phyloP scores from a whole-genome alignment of 129 eudicot genomes.

The Glebionis coronaria region DNA sequence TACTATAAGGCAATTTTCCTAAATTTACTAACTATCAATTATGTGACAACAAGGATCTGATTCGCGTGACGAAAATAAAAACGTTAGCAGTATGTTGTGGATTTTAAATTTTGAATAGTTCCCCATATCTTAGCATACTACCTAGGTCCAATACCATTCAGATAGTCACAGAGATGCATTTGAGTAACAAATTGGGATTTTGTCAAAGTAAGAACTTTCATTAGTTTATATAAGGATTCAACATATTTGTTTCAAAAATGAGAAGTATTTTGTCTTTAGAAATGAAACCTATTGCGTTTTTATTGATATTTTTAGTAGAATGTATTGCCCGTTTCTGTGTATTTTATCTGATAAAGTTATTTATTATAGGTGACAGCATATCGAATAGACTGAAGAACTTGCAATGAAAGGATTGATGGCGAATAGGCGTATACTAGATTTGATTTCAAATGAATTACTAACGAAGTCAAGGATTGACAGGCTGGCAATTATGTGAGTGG shows the following conservation, averaged over 20 bases:
- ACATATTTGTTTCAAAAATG: background rate
- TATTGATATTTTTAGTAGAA: background rate
- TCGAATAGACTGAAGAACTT: constrained; percentile 52
- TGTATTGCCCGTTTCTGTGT: no score
- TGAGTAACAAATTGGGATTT: constrained; percentile 32
- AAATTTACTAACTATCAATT: constrained; percentile 1
- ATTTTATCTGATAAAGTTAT: no score
- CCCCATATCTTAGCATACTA: no score
- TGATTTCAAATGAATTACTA: constrained; percentile 52
- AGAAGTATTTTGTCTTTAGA: constrained; percentile 1
- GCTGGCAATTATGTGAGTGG: constrained; percentile 41
- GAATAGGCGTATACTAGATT: constrained; percentile 73
- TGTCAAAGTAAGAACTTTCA: constrained; percentile 71
- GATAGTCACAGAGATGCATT: no score
- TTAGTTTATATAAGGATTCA: background rate
- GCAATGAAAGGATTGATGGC: constrained; percentile 77
- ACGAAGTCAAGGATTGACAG: constrained; percentile 79
- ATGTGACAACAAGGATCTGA: constrained; percentile 9
- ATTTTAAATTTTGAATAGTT: background rate
- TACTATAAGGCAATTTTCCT: background rate
- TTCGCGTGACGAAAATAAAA: background rate
- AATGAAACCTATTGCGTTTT: constrained; percentile 16
- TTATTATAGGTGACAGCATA: no score
- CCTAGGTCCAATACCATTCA: no score
- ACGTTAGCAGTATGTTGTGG: background rate